Percentiles rank a stretch among this genome's conserved stretches.
Conservation (phyloP, 352 stramenopile species). For the Pythium sp. region DNA sequence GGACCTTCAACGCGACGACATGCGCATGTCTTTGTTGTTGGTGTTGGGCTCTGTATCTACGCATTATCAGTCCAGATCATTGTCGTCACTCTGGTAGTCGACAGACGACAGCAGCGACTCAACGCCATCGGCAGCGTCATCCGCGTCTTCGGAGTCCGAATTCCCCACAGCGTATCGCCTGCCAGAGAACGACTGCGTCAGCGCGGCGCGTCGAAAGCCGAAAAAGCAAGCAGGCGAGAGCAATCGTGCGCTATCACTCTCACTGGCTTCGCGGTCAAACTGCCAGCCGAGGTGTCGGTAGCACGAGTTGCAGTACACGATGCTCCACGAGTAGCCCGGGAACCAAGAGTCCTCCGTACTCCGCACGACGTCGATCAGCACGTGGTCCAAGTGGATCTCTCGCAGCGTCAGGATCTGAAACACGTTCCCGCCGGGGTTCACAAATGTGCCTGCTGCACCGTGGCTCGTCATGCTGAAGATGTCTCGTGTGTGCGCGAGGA, state of each 20-base stretch:
- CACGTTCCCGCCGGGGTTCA: conserved; percentile 74
- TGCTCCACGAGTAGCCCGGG: conserved; percentile 76
- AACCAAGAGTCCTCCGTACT: conserved; percentile 81
- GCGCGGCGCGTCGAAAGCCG: conserved; percentile 61
- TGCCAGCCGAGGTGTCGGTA: conserved; percentile 75
- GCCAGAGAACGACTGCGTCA: conserved; percentile 33
- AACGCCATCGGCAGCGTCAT: not conserved
- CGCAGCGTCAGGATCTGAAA: conserved; percentile 81
- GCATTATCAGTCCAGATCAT: conserved; percentile 1
- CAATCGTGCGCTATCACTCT: not conserved
- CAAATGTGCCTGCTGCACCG: conserved; percentile 66
- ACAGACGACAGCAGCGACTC: conserved; percentile 7
- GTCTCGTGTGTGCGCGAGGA: conserved; percentile 63
- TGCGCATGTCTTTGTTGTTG: not conserved
- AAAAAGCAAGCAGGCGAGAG: conserved; percentile 47
- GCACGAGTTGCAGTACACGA: conserved; percentile 67
- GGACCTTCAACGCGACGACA: not conserved
- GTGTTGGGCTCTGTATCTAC: not conserved
- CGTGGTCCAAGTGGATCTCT: conserved; percentile 36
- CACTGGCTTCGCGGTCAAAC: conserved; percentile 35
- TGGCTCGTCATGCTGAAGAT: conserved; percentile 79
- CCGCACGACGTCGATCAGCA: conserved; percentile 41
- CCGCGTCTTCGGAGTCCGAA: not conserved
- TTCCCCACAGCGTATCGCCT: conserved; percentile 5
- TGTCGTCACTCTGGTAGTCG: conserved; percentile 5